Evolutionary conservation across 2,329 filamentous ascomycete species (phyloP).

Genomic region (Helminthosporium solani): DNA sequence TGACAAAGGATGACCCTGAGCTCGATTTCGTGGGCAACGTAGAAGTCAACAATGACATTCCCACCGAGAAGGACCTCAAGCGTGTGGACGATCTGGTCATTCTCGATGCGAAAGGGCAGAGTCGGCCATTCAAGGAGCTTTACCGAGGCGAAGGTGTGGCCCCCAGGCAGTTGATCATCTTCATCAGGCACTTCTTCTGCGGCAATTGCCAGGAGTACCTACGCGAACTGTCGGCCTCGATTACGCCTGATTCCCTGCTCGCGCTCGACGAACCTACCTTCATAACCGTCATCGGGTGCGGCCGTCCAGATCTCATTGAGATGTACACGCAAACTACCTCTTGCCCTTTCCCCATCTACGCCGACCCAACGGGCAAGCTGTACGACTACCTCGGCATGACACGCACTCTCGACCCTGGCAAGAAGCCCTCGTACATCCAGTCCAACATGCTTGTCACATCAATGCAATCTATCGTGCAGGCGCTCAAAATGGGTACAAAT

Average conservation of each 20-base stretch:
- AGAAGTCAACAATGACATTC: constrained; percentile 41
- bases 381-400: constrained; percentile 70
- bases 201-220: constrained; percentile 78
- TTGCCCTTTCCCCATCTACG: constrained; percentile 74
- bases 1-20: constrained; percentile 30
- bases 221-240: constrained; percentile 59
- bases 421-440: constrained; percentile 65
- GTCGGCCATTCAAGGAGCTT: constrained; percentile 40
- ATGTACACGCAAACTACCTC: constrained; percentile 63
- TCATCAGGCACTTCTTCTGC: constrained; percentile 79
- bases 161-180: constrained; percentile 64
- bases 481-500: constrained; percentile 59
- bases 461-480: constrained; percentile 59
- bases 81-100: constrained; percentile 36
- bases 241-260: constrained; percentile 49
- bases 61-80: constrained; percentile 31
- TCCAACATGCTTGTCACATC: constrained; percentile 50
- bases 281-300: constrained; percentile 72
- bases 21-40: constrained; percentile 37
- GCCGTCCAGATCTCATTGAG: constrained; percentile 66
- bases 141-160: constrained; percentile 37
- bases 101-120: constrained; percentile 38
- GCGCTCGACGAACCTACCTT: constrained; percentile 58
- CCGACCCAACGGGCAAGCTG: constrained; percentile 68
- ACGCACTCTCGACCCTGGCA: constrained; percentile 62